Evolutionary conservation across 2,329 filamentous ascomycete species (phyloP).

Genomic region (Chrysosphaeria jannelii): DNA sequence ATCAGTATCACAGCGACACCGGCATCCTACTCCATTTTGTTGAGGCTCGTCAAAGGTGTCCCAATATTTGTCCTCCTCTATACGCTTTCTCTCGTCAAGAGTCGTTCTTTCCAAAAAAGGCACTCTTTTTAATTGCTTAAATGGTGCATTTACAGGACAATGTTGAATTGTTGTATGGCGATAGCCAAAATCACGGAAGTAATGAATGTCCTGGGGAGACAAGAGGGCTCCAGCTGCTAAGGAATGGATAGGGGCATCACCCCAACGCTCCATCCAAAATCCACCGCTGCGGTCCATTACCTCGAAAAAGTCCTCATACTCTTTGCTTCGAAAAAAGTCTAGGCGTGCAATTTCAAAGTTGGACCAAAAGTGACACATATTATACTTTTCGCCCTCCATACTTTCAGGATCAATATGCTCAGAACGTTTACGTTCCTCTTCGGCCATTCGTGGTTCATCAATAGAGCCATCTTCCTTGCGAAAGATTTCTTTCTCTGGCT

Average conservation of each 20-base stretch:
- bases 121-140: slow-evolving; percentile 49
- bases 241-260: slow-evolving; percentile 93
- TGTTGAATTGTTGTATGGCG: slow-evolving; percentile 97
- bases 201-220: slow-evolving; percentile 61
- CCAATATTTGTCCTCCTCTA: slow-evolving; percentile 93
- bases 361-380: slow-evolving; percentile 99
- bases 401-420: slow-evolving; percentile 70
- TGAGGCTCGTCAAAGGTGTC: slow-evolving; percentile 59
- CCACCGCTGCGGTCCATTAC: slow-evolving; percentile 97
- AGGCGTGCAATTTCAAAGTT: slow-evolving; percentile 95
- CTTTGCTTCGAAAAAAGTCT: slow-evolving; percentile 88
- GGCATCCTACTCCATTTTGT: slow-evolving; percentile 89
- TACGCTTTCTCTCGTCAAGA: slow-evolving; percentile 48
- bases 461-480: slow-evolving; percentile 23
- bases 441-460: slow-evolving; percentile 32
- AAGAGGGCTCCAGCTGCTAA: slow-evolving; percentile 77
- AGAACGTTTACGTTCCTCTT: slow-evolving; percentile 52
- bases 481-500: slow-evolving; percentile 27
- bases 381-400: slow-evolving; percentile 96
- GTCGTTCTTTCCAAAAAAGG: slow-evolving; percentile 66
- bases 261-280: slow-evolving; percentile 99
- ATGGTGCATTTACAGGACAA: slow-evolving; percentile 83
- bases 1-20: slow-evolving; percentile 89
- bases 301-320: slow-evolving; percentile 92
- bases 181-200: slow-evolving; percentile 97